Base-by-base conservation (phyloP, 2,329 filamentous ascomycete genomes). In the Colletotrichum aenigma region DNA sequence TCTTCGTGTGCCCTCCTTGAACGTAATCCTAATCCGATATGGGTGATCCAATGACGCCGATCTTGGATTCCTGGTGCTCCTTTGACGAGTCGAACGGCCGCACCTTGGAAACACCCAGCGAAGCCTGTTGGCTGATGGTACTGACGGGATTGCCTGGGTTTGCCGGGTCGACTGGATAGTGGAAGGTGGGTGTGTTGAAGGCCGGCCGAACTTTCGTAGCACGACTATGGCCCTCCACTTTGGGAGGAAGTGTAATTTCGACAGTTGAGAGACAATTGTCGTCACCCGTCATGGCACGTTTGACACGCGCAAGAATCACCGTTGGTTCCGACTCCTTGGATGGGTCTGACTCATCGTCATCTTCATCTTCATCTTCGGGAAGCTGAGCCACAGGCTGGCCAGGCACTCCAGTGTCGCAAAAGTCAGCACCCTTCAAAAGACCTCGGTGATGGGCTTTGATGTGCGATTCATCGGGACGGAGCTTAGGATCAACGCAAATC, bases 201-300 rank as follows among this genome's bases (percentile, higher is more conserved):
- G 78, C 78, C 16, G 82, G 81, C 6, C 78, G 79, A 34, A 80
- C 76, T 38, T 84, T 83, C 18, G 78, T 78, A 12, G 75, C 70
- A 32, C 74, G 78, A 55, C 71, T 78, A 30, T 81, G 79, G 7
- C 78, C 80, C n/a, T 70, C 55, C 21, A 28, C 66, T 24, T 77
- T 72, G 36, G 62, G 70, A 48, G 79, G 76, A 36, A 77, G 52
- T 4, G 76, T 48, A 15, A 79, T 71, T 58, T 68, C 60, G 18
- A 78, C 76, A 5, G 66, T 70, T 4, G 67, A 75, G 7, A 72
- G 66, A n/a, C 74, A 72, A 7, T 71, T n/a, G 28, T 75, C 77
- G 26, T 76, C 77, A 36, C 71, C 66, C 16, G 76, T 70, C 68
- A 78, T 68, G 28, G 73, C 43, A 3, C 66, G 77, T 66, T 79